phyloP scores from a whole-genome alignment of 2,329 filamentous ascomycete species.

The Rhynchosporium secalis region DNA sequence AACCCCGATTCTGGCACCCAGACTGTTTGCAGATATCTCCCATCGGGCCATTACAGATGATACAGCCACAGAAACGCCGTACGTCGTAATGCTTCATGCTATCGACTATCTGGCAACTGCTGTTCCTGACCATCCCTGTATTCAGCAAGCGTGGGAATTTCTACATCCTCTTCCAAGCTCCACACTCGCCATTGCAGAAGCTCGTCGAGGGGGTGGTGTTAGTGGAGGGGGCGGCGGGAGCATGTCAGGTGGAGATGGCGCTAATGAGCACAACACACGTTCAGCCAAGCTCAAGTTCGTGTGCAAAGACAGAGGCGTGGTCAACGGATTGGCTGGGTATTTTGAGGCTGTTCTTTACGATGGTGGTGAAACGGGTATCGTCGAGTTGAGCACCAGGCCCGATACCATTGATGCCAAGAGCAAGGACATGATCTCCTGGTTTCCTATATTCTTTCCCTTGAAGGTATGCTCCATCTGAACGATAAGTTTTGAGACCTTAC shows the following conservation, averaged over 20 bases:
- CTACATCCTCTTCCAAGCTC: slow-evolving; percentile 67
- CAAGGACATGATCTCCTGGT: slow-evolving; percentile 98
- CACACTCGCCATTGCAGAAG: slow-evolving; percentile 55
- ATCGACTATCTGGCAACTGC: slow-evolving; percentile 78
- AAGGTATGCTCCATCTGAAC: slow-evolving; percentile 60
- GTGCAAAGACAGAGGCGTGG: slow-evolving; percentile 74
- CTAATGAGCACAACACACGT: slow-evolving; percentile 90
- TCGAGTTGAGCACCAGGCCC: slow-evolving; percentile 91
- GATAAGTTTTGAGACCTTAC: background rate
- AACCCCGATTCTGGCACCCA: slow-evolving; percentile 87
- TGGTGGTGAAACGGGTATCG: slow-evolving; percentile 50
- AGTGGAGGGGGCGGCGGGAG: slow-evolving; percentile 69
- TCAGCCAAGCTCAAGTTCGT: slow-evolving; percentile 77
- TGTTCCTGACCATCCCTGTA: slow-evolving; percentile 58
- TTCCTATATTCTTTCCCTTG: slow-evolving; percentile 95
- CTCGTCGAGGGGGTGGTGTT: slow-evolving; percentile 62
- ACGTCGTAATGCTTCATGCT: slow-evolving; percentile 89
- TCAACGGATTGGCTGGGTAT: slow-evolving; percentile 90
- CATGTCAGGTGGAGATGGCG: slow-evolving; percentile 73
- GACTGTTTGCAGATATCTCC: slow-evolving; percentile 78
- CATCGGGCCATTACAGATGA: slow-evolving; percentile 60
- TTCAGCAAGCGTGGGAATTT: slow-evolving; percentile 81
- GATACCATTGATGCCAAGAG: slow-evolving; percentile 91
- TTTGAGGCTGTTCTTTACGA: slow-evolving; percentile 95
- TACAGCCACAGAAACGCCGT: slow-evolving; percentile 84